A percentile compares a stretch with the other conserved stretches of the same genome.
Conservation (phyloP, 768 basidiomycete genomes). For the Agaricus subrufescens region DNA sequence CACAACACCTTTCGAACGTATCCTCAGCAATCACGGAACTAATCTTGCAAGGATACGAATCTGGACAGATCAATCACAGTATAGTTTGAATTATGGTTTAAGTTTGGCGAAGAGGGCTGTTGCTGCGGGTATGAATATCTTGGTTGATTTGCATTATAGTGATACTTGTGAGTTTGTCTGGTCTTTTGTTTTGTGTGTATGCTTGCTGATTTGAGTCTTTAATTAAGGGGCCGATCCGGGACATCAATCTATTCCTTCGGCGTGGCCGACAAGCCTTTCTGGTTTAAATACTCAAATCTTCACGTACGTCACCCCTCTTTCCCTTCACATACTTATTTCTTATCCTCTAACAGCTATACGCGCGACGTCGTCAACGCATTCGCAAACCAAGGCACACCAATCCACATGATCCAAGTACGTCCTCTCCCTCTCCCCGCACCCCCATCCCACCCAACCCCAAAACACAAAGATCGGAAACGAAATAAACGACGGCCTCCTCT, state of each 20-base stretch:
- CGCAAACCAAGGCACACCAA: conserved; percentile 46
- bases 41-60: conserved; percentile 57
- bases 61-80: conserved; percentile 53
- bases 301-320: conserved; percentile 27
- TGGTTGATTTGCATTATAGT: conserved; percentile 59
- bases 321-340: neutral
- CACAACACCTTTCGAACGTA: conserved; percentile 40
- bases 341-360: conserved; percentile 37
- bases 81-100: conserved; percentile 48
- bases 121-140: conserved; percentile 50
- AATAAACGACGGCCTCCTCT: conserved; percentile 60
- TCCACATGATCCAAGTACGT: conserved; percentile 45
- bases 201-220: neutral
- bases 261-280: conserved; percentile 46
- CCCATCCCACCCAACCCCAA: neutral
- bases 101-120: conserved; percentile 49
- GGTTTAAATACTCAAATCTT: conserved; percentile 56
- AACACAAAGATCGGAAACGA: conserved; percentile 52
- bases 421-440: neutral
- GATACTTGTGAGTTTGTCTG: conserved; percentile 47
- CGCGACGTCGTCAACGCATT: conserved; percentile 47
- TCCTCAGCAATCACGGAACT: conserved; percentile 47
- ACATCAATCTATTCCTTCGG: conserved; percentile 52
- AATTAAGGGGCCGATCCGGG: conserved; percentile 59
- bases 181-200: neutral